phyloP scores from a whole-genome alignment of 1,284 basidiomycete species.

The Cutaneotrichosporon curvatum region DNA sequence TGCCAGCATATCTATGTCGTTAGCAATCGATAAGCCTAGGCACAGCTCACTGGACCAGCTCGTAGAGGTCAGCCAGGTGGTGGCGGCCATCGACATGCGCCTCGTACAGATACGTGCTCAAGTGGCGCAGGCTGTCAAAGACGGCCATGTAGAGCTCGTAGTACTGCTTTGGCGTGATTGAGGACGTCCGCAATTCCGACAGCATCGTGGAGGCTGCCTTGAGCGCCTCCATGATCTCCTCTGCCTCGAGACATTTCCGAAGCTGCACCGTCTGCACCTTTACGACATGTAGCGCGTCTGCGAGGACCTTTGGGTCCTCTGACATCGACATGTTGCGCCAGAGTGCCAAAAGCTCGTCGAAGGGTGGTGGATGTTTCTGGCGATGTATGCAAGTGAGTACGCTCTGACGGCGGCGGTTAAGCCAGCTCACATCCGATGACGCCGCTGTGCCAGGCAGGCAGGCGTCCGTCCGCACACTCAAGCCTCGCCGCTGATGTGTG shows the following conservation, averaged over 20 bases:
- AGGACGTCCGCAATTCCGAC: constrained; percentile 83
- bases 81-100: constrained; percentile 81
- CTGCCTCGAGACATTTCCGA: constrained; percentile 81
- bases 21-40: neutral
- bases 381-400: too few relatives aligned
- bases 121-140: constrained; percentile 84
- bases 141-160: constrained; percentile 98
- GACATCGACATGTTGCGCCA: constrained; percentile 14
- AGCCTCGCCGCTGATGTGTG: too few relatives aligned
- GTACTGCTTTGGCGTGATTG: constrained; percentile 88
- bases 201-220: constrained; percentile 94
- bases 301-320: constrained; percentile 40
- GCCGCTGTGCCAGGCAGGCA: too few relatives aligned
- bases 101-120: constrained; percentile 90
- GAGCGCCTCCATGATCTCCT: constrained; percentile 94
- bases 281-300: constrained; percentile 54
- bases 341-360: too few relatives aligned
- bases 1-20: constrained; percentile 40
- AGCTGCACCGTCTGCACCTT: constrained; percentile 91
- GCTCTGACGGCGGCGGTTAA: too few relatives aligned
- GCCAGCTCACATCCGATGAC: too few relatives aligned
- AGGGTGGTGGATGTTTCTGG: neutral
- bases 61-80: constrained; percentile 92
- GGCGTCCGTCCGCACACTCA: too few relatives aligned
- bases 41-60: constrained; percentile 77